Evolutionary conservation across 441 rosid genomes (phyloP).

Genomic region (Erodium moschatum): DNA sequence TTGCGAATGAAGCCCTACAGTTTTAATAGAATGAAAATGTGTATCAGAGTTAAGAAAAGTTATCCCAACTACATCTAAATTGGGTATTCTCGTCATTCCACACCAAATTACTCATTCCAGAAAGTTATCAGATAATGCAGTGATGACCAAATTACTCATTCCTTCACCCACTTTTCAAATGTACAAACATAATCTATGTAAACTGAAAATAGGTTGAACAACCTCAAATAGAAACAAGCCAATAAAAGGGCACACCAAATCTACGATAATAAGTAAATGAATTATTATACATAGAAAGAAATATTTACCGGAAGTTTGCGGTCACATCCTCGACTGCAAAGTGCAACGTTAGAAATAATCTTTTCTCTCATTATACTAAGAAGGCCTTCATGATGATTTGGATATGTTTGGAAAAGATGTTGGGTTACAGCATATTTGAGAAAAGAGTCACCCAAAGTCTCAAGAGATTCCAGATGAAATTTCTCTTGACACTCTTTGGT

Average conservation of each 20-base stretch:
- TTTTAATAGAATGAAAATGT: slow-evolving; percentile 11
- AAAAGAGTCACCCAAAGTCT: slow-evolving; percentile 88
- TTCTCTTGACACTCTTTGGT: slow-evolving; percentile 71
- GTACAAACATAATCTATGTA: not conserved
- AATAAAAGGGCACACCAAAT: not conserved
- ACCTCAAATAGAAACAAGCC: too few species aligned
- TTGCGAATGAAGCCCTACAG: slow-evolving; percentile 74
- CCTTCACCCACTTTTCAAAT: not conserved
- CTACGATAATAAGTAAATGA: not conserved
- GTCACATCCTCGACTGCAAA: slow-evolving; percentile 58
- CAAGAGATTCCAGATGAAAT: slow-evolving; percentile 75
- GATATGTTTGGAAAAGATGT: slow-evolving; percentile 49
- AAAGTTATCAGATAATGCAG: too few species aligned
- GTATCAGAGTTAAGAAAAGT: too few species aligned
- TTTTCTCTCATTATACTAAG: slow-evolving; percentile 57
- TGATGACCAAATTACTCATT: too few species aligned
- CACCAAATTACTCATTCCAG: too few species aligned
- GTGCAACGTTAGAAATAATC: slow-evolving; percentile 56
- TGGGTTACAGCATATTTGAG: slow-evolving; percentile 74
- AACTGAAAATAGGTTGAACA: too few species aligned
- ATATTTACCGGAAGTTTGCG: slow-evolving; percentile 56
- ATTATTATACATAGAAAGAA: slow-evolving; percentile 1
- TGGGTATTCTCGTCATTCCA: too few species aligned
- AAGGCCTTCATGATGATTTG: slow-evolving; percentile 64
- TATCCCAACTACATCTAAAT: too few species aligned